phyloP scores from a whole-genome alignment of 2,329 filamentous ascomycete genomes.

The Coccinonectria pachysandricola region DNA sequence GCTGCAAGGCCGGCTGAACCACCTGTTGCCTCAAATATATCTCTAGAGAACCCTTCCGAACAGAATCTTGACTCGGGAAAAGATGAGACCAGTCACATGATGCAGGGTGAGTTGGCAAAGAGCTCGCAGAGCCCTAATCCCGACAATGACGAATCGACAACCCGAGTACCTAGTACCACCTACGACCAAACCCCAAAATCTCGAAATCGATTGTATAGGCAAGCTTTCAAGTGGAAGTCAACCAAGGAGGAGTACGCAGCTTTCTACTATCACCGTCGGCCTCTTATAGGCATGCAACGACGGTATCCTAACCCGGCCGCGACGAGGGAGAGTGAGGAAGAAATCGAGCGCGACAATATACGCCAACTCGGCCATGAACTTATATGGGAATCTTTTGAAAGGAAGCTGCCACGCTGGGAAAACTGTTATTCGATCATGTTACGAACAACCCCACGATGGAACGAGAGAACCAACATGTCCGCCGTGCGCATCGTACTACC shows the following conservation, averaged over 20 bases:
- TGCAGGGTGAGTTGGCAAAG: no score
- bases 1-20: not conserved
- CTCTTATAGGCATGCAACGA: slow-evolving; percentile 18
- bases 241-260: slow-evolving; percentile 13
- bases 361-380: slow-evolving; percentile 28
- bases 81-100: no score
- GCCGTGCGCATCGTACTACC: slow-evolving; percentile 28
- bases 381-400: slow-evolving; percentile 20
- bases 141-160: not conserved
- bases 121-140: not conserved
- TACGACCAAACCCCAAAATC: slow-evolving; percentile 3
- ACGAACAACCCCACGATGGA: slow-evolving; percentile 24
- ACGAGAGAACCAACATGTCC: slow-evolving; percentile 23
- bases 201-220: slow-evolving; percentile 13
- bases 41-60: no score
- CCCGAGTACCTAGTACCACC: no score
- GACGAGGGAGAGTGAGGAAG: slow-evolving; percentile 11
- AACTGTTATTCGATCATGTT: slow-evolving; percentile 28
- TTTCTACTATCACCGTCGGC: slow-evolving; percentile 12
- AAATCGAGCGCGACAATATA: slow-evolving; percentile 16
- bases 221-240: slow-evolving; percentile 20
- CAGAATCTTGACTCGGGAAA: not conserved
- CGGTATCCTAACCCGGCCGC: slow-evolving; percentile 19
- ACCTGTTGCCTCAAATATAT: not conserved
- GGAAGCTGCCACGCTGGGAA: slow-evolving; percentile 28